These are phyloP conservation scores for Mycena metata DNA, from an alignment of 768 basidiomycete genomes.

Conservation along the genomic window DNA sequence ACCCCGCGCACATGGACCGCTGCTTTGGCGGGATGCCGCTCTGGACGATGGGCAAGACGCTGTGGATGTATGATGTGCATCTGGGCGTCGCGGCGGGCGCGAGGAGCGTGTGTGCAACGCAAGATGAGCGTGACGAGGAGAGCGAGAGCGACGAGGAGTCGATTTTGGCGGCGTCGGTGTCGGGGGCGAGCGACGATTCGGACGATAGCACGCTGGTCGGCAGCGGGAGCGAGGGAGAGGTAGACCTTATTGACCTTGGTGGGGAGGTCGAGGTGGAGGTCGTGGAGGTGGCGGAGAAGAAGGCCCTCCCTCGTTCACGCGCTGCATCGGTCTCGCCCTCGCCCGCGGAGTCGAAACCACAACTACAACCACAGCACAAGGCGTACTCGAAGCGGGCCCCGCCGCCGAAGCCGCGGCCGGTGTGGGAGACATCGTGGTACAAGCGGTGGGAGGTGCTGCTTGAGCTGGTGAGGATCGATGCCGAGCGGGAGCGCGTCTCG, in stretches of 20 bases:
- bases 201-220: constrained; percentile 68
- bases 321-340: background rate
- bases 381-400: background rate
- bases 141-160: constrained; percentile 48
- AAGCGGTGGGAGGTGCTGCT: constrained; percentile 67
- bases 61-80: constrained; percentile 75
- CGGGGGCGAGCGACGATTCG: constrained; percentile 62
- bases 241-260: constrained; percentile 8
- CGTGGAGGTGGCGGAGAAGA: constrained; percentile 4
- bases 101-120: background rate
- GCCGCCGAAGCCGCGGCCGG: constrained; percentile 36
- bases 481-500: constrained; percentile 34
- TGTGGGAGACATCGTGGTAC: constrained; percentile 66
- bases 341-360: background rate
- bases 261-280: constrained; percentile 16
- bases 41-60: constrained; percentile 76
- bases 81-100: constrained; percentile 39
- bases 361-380: no score
- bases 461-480: constrained; percentile 54
- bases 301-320: background rate
- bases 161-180: constrained; percentile 45
- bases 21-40: constrained; percentile 68
- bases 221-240: constrained; percentile 55
- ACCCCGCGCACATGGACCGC: constrained; percentile 68
- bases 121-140: constrained; percentile 43